phyloP scores from a whole-genome alignment of 2,329 filamentous ascomycete species.

The Scedosporium dehoogii region DNA sequence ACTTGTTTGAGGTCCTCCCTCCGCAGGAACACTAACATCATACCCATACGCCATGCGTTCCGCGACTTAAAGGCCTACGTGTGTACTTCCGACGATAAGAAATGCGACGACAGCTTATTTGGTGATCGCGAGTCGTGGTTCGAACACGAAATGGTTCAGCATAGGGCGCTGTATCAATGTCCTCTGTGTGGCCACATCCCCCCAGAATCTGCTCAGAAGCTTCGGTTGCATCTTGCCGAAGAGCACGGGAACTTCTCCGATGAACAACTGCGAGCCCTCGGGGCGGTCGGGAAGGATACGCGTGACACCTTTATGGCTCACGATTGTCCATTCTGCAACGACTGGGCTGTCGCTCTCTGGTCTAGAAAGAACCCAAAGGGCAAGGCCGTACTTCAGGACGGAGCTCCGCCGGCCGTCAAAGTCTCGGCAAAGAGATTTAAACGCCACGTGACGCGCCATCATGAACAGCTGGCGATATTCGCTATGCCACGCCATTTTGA shows the following conservation, averaged over 20 bases:
- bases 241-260: not conserved
- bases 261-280: not conserved
- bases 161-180: not conserved
- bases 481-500: conserved; percentile 2
- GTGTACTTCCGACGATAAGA: not conserved
- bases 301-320: not conserved
- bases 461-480: conserved; percentile 5
- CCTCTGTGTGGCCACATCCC: not conserved
- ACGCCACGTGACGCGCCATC: not conserved
- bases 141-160: conserved; percentile 3
- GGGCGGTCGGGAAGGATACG: not conserved
- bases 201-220: not conserved
- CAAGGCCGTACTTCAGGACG: not conserved
- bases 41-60: not conserved
- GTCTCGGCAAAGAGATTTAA: conserved; percentile 1
- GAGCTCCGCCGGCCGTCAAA: not conserved
- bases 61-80: not conserved
- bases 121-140: conserved; percentile 3
- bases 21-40: not conserved
- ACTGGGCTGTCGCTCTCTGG: not conserved
- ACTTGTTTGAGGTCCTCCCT: not conserved
- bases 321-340: conserved; percentile 6
- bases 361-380: not conserved
- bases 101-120: not conserved
- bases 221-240: not conserved